These are phyloP conservation scores for Penicillium paradoxum DNA, from an alignment of 495 filamentous ascomycete genomes.

Conservation along the genomic window DNA sequence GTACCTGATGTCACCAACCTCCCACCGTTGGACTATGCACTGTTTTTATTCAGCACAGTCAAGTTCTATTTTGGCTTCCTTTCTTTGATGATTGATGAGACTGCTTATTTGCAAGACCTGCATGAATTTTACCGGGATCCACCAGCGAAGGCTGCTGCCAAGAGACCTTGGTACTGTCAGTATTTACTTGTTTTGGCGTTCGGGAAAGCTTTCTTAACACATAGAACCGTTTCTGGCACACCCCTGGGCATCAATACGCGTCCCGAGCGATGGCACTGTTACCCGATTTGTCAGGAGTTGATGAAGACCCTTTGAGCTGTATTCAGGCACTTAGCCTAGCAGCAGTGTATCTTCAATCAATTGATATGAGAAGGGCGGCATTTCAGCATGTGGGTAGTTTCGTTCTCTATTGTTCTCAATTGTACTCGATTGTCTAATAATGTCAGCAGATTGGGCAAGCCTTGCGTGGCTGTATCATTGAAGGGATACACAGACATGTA, in stretches of 20 bases:
- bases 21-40: conserved; percentile 33
- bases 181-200: conserved; percentile 39
- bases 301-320: conserved; percentile 29
- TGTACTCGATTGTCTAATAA: background rate
- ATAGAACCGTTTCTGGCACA: conserved; percentile 24
- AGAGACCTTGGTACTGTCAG: conserved; percentile 35
- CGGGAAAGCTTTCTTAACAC: conserved; percentile 35
- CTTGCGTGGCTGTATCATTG: conserved; percentile 31
- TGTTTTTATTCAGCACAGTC: conserved; percentile 36
- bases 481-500: conserved; percentile 35
- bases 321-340: conserved; percentile 33
- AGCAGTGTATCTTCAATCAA: conserved; percentile 35
- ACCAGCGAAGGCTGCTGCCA: conserved; percentile 17
- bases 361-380: conserved; percentile 34
- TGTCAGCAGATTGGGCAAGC: conserved; percentile 30
- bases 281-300: conserved; percentile 32
- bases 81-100: conserved; percentile 37
- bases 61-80: conserved; percentile 36
- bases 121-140: conserved; percentile 30
- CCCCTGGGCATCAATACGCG: conserved; percentile 35
- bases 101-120: conserved; percentile 27
- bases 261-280: conserved; percentile 36
- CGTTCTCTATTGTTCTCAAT: background rate
- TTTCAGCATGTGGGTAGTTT: conserved; percentile 28
- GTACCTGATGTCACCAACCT: conserved; percentile 30